phyloP scores from a whole-genome alignment of 176 grass and related monocot genomes.

The Elaeis guineensis region DNA sequence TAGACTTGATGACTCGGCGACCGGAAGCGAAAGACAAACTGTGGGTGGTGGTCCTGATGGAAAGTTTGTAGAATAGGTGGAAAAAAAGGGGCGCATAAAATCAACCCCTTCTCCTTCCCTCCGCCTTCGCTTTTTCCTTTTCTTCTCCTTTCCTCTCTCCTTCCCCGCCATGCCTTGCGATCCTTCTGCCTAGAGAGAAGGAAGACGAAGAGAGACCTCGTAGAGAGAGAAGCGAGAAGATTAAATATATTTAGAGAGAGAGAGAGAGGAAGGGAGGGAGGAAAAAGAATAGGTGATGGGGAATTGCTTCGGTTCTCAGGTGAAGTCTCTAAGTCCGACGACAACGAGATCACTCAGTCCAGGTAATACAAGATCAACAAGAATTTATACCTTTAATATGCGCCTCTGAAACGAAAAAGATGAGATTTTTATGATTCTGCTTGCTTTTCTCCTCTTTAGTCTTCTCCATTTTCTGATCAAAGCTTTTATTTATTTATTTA shows the following conservation, averaged over 20 bases:
- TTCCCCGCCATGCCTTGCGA: background rate
- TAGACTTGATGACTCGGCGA: too few species aligned
- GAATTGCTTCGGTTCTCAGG: background rate
- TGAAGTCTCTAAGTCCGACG: background rate
- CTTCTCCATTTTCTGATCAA: too few species aligned
- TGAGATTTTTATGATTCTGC: too few species aligned
- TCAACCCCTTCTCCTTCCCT: background rate
- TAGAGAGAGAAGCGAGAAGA: conserved; percentile 1
- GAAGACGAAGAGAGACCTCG: background rate
- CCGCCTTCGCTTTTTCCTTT: background rate
- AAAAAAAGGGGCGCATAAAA: background rate
- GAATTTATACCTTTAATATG: background rate
- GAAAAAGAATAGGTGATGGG: background rate
- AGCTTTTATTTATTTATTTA: too few species aligned
- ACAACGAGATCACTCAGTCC: background rate
- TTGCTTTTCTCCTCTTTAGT: too few species aligned
- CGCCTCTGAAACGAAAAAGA: background rate
- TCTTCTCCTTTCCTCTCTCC: conserved; percentile 11
- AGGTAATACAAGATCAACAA: background rate
- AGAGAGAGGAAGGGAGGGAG: background rate
- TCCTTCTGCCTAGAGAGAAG: background rate
- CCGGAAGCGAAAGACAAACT: too few species aligned
- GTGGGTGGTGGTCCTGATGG: too few species aligned
- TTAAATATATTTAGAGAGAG: conserved; percentile 11
- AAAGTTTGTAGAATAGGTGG: too few species aligned